Evolutionary conservation across 495 filamentous ascomycete genomes (phyloP).

Genomic region (Penicillium coprophilum): DNA sequence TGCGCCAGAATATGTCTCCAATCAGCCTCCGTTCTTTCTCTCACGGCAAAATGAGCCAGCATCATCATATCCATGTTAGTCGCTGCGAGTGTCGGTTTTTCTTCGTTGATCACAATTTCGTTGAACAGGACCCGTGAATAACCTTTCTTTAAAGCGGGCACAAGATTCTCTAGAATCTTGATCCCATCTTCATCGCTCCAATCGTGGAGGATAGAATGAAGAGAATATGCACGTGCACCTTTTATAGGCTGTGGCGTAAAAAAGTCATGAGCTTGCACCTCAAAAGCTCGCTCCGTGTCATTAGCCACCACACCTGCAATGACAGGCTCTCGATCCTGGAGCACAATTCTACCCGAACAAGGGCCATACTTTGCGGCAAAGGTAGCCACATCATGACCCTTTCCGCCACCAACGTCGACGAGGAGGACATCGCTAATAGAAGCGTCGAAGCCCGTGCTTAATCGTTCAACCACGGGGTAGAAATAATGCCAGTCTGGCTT

Average conservation of each 20-base stretch:
- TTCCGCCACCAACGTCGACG: constrained; percentile 55
- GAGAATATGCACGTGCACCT: constrained; percentile 36
- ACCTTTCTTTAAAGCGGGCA: constrained; percentile 48
- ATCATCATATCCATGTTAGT: constrained; percentile 51
- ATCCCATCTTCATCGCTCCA: constrained; percentile 47
- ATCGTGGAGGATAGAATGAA: constrained; percentile 52
- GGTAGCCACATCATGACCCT: constrained; percentile 48
- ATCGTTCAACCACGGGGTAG: constrained; percentile 45
- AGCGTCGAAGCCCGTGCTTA: constrained; percentile 18
- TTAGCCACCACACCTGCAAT: constrained; percentile 32
- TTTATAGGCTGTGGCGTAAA: constrained; percentile 52
- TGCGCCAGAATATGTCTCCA: constrained; percentile 37
- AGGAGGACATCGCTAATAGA: constrained; percentile 38
- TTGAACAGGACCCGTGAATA: constrained; percentile 53
- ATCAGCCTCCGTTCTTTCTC: constrained; percentile 38
- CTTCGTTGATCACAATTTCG: constrained; percentile 51
- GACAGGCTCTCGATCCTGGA: constrained; percentile 48
- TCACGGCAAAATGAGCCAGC: constrained; percentile 37
- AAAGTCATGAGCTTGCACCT: constrained; percentile 44
- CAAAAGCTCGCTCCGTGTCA: constrained; percentile 16
- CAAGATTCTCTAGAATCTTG: constrained; percentile 44
- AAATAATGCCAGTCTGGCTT: constrained; percentile 51
- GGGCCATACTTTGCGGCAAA: constrained; percentile 36
- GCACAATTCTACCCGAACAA: constrained; percentile 42
- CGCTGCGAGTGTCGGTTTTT: constrained; percentile 38